Evolutionary conservation across 495 filamentous ascomycete genomes (phyloP), one percentile per base, ranked within the genome.

Genomic region (Neurospora tetraspora): DNA sequence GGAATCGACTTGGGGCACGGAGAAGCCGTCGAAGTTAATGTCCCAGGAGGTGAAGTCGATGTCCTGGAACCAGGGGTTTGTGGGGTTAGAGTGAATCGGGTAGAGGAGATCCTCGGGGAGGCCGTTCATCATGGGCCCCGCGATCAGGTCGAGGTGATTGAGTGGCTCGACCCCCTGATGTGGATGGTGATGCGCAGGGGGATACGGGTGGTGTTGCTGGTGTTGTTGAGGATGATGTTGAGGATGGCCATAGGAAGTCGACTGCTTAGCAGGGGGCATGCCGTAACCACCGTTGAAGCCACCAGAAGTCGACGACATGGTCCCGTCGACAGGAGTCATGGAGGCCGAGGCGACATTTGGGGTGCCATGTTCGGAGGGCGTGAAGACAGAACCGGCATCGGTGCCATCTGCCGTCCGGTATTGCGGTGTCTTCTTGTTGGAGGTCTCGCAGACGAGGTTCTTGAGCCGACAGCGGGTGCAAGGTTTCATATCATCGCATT

Each of bases 401-500:
- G 38, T 61, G 18, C 69, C 71, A 9, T 69, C 53, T 31, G 37
- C 53, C 9, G 69, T 75, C 70, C 70, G 39, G n/a, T 76, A 73
- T 42, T 75, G 72, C 59, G 47, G 39, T 14, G 59, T 38, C 37
- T 72, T 65, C 59, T 71, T 71, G 20, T 40, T 69, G 59, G 71
- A 34, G 16, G 71, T 71, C 71, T 73, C 73, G 47, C 75, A 77
- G 37, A 37, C 31, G 20, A 75, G 38, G 37, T 71, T 68, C 70
- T 78, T 77, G 37, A 31, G 23, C 11, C 65, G 69, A 45, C 77
- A 78, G 9, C 77, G 73, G 36, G 71, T 71, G 68, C 77, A 78
- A 8, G 77, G 77, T 74, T 78, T 78, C 73, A 75, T 53, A 45
- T 78, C 77, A 27, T 78, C 77, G 70, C 77, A 78, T 31, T 78